These are phyloP conservation scores for Alternaria triticimaculans DNA, from an alignment of 2,329 filamentous ascomycete species.

Conservation along the genomic window DNA sequence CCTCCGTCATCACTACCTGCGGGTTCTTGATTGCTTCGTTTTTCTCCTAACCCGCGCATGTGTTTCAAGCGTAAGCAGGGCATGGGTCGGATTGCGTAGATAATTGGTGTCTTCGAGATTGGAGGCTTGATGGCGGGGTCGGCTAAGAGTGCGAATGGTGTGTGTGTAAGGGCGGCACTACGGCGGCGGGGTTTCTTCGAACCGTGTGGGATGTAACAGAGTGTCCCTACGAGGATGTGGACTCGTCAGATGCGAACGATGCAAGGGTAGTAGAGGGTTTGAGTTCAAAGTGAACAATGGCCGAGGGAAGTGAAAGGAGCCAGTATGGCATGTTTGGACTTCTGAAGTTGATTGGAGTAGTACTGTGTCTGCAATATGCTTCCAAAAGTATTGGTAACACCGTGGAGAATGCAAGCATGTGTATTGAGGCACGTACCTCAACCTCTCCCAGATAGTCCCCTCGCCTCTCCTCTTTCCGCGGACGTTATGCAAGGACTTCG, in stretches of 20 bases:
- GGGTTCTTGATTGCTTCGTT: neutral
- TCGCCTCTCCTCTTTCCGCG: slow-evolving; percentile 35
- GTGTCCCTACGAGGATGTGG: neutral
- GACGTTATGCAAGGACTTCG: slow-evolving; percentile 19
- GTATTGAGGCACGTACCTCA: slow-evolving; percentile 18
- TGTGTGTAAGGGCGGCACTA: slow-evolving; percentile 20
- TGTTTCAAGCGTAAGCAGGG: slow-evolving; percentile 31
- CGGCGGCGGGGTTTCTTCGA: slow-evolving; percentile 16
- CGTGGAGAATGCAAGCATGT: neutral
- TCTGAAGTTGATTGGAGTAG: neutral
- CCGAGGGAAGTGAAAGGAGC: neutral
- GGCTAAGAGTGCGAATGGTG: slow-evolving; percentile 8
- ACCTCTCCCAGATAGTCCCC: slow-evolving; percentile 12
- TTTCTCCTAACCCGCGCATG: slow-evolving; percentile 26
- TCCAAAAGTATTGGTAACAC: neutral
- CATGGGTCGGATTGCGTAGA: slow-evolving; percentile 15
- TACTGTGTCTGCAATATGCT: neutral
- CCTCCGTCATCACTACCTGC: slow-evolving; percentile 10
- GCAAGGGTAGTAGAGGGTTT: neutral
- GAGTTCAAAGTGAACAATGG: neutral
- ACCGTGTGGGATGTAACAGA: slow-evolving; percentile 10
- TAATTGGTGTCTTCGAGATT: slow-evolving; percentile 29
- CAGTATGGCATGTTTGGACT: neutral
- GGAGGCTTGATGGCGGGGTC: slow-evolving; percentile 33
- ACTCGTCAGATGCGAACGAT: neutral